Percentiles rank a stretch among this genome's conserved stretches.
phyloP scores from a whole-genome alignment of 2,329 filamentous ascomycete genomes.

The Zymoseptoria brevis region DNA sequence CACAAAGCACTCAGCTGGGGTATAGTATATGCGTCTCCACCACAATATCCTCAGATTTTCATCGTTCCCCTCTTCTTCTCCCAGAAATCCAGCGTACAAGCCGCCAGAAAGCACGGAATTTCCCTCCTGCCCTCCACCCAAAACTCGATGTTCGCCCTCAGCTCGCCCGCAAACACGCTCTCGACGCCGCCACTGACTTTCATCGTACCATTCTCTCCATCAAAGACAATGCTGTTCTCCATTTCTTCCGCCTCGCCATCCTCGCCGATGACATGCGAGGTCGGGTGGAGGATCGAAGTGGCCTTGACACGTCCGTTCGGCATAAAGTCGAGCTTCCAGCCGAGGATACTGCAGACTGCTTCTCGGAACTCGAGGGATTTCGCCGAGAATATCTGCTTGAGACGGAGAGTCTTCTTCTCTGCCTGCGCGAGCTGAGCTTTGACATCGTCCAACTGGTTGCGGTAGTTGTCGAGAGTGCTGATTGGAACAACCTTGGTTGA shows the following conservation, averaged over 20 bases:
- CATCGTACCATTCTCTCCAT: constrained; percentile 93
- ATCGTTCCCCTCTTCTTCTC: constrained; percentile 49
- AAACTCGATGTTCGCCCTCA: constrained; percentile 80
- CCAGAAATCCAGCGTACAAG: constrained; percentile 86
- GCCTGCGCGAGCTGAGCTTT: constrained; percentile 47
- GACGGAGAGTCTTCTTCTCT: constrained; percentile 73
- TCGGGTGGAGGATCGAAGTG: constrained; percentile 72
- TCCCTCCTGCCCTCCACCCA: constrained; percentile 93
- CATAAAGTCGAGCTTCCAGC: constrained; percentile 92
- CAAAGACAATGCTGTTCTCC: constrained; percentile 65
- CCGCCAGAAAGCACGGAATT: constrained; percentile 87
- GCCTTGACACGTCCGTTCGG: constrained; percentile 95
- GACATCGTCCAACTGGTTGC: constrained; percentile 62
- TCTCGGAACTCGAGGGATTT: constrained; percentile 95
- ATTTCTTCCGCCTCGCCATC: constrained; percentile 24
- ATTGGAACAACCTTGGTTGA: constrained; percentile 61
- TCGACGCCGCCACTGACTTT: constrained; percentile 88
- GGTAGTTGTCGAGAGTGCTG: constrained; percentile 65
- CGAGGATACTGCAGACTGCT: constrained; percentile 82
- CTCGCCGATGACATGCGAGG: constrained; percentile 35
- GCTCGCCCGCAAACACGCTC: constrained; percentile 77
- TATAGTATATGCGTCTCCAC: not conserved
- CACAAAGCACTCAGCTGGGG: not conserved
- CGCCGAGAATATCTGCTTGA: constrained; percentile 86
- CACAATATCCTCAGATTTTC: constrained; percentile 13